phyloP scores from a whole-genome alignment of 1,139 yeast species.

The Debaryomycetaceae sp. region DNA sequence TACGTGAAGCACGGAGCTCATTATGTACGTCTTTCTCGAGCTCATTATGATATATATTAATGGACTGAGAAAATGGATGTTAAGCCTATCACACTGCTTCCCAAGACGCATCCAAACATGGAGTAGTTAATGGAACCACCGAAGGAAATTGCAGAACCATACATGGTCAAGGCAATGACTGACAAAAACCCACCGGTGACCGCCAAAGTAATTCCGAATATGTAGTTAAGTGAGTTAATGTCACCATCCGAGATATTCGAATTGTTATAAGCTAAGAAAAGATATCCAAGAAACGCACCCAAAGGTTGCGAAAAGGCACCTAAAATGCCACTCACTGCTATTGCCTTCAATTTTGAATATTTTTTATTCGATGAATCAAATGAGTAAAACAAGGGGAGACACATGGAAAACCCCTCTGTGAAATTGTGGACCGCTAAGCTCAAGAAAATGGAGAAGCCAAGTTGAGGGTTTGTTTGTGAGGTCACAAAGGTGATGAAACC shows the following conservation, averaged over 20 bases:
- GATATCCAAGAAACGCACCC: conserved; percentile 76
- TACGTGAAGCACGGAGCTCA: neutral
- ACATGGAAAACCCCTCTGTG: conserved; percentile 95
- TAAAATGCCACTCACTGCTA: conserved; percentile 58
- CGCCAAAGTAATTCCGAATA: conserved; percentile 66
- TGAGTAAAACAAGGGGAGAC: conserved; percentile 82
- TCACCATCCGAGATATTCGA: conserved; percentile 29
- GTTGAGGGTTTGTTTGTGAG: conserved; percentile 63
- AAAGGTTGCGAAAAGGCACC: conserved; percentile 88
- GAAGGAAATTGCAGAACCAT: conserved; percentile 69
- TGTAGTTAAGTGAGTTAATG: conserved; percentile 27
- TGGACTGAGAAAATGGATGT: conserved; percentile 13
- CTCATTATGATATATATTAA: neutral
- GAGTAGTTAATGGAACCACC: conserved; percentile 59
- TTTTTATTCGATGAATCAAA: conserved; percentile 20
- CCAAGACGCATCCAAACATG: conserved; percentile 50
- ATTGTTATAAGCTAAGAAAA: conserved; percentile 42
- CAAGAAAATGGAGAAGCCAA: conserved; percentile 78
- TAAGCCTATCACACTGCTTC: conserved; percentile 39
- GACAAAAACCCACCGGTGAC: conserved; percentile 81
- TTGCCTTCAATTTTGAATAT: conserved; percentile 57
- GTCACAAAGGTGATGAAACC: conserved; percentile 88
- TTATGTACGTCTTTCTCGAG: no score
- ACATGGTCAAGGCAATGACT: conserved; percentile 82
- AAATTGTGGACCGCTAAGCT: conserved; percentile 86